A percentile compares a stretch with the other conserved stretches of the same genome.
Conservation (phyloP, 306 rosid genomes). For the Vicia faba region DNA sequence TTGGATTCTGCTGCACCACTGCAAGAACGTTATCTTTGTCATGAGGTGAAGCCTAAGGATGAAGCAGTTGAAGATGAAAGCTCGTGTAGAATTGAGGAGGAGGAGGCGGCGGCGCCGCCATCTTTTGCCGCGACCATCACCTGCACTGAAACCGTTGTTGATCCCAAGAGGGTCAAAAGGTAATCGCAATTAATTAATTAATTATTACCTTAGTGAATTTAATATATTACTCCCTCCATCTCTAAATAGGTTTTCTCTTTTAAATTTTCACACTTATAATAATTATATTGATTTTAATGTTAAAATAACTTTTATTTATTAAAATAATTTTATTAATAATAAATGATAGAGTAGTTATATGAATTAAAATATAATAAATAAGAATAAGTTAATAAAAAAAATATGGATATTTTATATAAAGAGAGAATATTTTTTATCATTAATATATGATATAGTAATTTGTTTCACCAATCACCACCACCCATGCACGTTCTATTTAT, state of each 20-base stretch:
- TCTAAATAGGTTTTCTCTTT: too few relatives aligned
- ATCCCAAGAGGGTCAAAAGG: conserved; percentile 97
- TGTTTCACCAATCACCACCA: conserved; percentile 15
- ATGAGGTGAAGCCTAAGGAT: conserved; percentile 50
- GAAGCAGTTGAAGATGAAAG: conserved; percentile 75
- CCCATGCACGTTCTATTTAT: conserved; percentile 42
- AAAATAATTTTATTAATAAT: too few relatives aligned
- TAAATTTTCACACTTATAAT: too few relatives aligned
- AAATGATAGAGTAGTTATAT: too few relatives aligned
- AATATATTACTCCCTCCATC: too few relatives aligned
- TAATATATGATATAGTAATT: background rate
- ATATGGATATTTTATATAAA: too few relatives aligned
- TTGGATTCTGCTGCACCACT: conserved; percentile 7
- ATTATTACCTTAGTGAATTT: background rate
- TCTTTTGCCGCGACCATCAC: conserved; percentile 34
- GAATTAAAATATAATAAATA: too few relatives aligned
- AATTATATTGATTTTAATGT: too few relatives aligned
- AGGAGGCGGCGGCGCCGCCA: conserved; percentile 31
- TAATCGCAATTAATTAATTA: conserved; percentile 34
- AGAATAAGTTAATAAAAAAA: too few relatives aligned
- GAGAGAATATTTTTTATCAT: background rate
- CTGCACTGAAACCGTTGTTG: conserved; percentile 52
- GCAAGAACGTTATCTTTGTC: conserved; percentile 12
- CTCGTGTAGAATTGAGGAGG: conserved; percentile 46
- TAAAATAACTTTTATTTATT: too few relatives aligned